Evolutionary conservation across 208 protist genomes (phyloP).

Genomic region (Trypanosoma cruzi): DNA sequence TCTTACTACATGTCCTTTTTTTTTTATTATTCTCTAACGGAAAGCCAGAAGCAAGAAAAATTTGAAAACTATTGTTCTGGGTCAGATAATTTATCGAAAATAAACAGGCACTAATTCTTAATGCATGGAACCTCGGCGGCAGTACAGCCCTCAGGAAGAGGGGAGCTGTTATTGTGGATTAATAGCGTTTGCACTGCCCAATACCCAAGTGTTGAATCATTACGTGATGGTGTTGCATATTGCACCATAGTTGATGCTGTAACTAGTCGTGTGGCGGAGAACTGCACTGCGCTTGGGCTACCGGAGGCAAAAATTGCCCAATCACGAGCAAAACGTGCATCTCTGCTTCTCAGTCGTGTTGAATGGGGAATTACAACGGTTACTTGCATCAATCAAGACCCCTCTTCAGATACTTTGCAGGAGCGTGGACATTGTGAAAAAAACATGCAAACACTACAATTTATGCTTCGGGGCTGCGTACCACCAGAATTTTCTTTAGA

Average conservation of each 20-base stretch:
- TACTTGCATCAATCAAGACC: constrained; percentile 66
- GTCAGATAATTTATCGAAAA: neutral
- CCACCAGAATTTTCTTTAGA: constrained; percentile 48
- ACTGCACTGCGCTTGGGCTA: constrained; percentile 36
- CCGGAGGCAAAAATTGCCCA: constrained; percentile 33
- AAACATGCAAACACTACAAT: constrained; percentile 74
- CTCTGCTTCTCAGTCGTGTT: constrained; percentile 35
- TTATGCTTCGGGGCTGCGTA: constrained; percentile 65
- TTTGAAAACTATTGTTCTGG: neutral
- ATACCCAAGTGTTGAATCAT: constrained; percentile 78
- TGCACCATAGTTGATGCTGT: constrained; percentile 80
- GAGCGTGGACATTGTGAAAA: constrained; percentile 49
- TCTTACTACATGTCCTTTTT: neutral
- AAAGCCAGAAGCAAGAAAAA: constrained; percentile 18
- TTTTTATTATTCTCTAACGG: neutral
- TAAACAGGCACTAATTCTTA: neutral
- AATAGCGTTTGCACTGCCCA: constrained; percentile 77
- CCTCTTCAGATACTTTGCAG: constrained; percentile 49
- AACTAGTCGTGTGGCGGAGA: constrained; percentile 58
- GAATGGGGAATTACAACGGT: constrained; percentile 59
- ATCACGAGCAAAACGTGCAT: constrained; percentile 29
- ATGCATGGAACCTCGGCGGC: constrained; percentile 22
- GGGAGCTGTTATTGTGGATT: constrained; percentile 77
- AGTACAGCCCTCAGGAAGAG: constrained; percentile 50
- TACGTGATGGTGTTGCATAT: constrained; percentile 84